Percentiles rank a stretch among this genome's conserved stretches.
Evolutionary conservation across 2,329 filamentous ascomycete genomes (phyloP).

Genomic region (Phaeosphaeria sp.): DNA sequence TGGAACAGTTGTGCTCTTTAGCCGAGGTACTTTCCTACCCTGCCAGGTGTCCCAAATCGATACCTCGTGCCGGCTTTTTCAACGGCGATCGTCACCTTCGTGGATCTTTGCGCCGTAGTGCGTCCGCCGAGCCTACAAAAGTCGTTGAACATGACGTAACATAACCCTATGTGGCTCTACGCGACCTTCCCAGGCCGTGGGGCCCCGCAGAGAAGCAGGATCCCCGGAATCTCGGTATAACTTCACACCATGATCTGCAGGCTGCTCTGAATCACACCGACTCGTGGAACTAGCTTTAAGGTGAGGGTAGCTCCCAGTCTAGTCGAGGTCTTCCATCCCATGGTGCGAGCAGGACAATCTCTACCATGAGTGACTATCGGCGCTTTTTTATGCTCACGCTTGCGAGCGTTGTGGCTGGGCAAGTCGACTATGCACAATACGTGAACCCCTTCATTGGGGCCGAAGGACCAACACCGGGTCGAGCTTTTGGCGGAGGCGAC

Average conservation of each 20-base stretch:
- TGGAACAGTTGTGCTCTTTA: neutral
- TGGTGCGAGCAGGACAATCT: neutral
- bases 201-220: neutral
- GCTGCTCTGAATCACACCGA: neutral
- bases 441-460: slow-evolving; percentile 61
- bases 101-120: neutral
- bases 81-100: slow-evolving; percentile 2
- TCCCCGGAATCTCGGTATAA: neutral
- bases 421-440: slow-evolving; percentile 49
- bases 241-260: neutral
- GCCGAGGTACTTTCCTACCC: neutral
- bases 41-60: neutral
- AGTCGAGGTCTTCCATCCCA: too few relatives aligned
- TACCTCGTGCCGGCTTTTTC: neutral
- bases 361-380: neutral
- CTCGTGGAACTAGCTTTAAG: neutral
- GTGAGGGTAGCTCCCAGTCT: neutral
- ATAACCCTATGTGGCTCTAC: neutral
- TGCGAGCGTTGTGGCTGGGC: neutral
- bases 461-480: slow-evolving; percentile 54
- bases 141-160: slow-evolving; percentile 1
- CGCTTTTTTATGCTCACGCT: neutral
- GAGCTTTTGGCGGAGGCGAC: slow-evolving; percentile 50
- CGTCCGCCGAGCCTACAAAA: neutral
- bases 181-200: neutral